Evolutionary conservation across 2,329 filamentous ascomycete species (phyloP).

Genomic region (Proliferodiscus dingleyae): DNA sequence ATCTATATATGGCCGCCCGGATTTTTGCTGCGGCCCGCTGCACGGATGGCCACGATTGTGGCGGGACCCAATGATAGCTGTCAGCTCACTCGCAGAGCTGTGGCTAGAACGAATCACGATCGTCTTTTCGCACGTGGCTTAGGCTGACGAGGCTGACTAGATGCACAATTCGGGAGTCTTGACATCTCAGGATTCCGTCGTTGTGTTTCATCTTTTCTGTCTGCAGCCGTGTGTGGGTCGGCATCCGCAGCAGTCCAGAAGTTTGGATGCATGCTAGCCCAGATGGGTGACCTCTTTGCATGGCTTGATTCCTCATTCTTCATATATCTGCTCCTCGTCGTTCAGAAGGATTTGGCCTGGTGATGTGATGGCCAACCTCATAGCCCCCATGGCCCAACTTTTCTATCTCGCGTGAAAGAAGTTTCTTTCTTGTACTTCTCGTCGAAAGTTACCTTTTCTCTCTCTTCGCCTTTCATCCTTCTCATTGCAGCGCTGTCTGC

Average conservation of each 20-base stretch:
- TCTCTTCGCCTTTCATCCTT: neutral
- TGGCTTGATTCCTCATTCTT: neutral
- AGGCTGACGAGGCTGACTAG: constrained; percentile 1
- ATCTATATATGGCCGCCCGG: neutral
- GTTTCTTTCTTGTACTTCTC: neutral
- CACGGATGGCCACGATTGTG: neutral
- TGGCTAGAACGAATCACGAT: neutral
- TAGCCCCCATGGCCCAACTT: neutral
- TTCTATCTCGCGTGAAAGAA: neutral
- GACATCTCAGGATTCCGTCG: neutral
- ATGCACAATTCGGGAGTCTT: neutral
- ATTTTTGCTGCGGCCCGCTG: neutral
- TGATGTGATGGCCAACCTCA: neutral
- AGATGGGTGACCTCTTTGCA: no score
- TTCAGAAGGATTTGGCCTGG: neutral
- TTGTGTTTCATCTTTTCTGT: neutral
- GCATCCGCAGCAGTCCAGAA: neutral
- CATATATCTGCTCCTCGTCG: neutral
- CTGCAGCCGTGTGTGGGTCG: neutral
- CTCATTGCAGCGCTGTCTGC: neutral
- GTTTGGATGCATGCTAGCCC: no score
- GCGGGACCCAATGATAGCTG: neutral
- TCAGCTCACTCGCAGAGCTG: neutral
- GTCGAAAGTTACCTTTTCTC: neutral
- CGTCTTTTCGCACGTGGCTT: neutral